phyloP scores from a whole-genome alignment of 208 protist species.

The Crithidia bombi region DNA sequence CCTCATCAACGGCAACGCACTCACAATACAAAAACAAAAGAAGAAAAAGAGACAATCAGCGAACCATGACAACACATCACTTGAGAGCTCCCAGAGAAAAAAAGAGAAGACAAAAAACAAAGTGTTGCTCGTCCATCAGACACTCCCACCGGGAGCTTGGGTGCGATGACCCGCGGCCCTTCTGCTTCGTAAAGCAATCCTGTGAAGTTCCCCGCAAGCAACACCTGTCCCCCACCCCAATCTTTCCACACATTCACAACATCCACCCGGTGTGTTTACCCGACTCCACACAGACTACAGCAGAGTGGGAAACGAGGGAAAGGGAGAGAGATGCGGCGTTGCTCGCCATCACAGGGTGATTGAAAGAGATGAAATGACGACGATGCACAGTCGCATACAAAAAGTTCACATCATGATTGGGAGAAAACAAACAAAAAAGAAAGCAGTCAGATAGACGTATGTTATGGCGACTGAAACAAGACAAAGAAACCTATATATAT shows the following conservation, averaged over 20 bases:
- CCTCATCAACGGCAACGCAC: too few species aligned
- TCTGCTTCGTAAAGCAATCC: too few species aligned
- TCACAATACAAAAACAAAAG: not conserved
- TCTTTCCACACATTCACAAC: not conserved
- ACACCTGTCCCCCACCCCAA: not conserved
- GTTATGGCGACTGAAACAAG: too few species aligned
- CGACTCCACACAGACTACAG: too few species aligned
- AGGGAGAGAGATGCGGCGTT: not conserved
- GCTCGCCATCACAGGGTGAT: not conserved
- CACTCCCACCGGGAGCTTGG: too few species aligned
- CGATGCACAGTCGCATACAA: not conserved
- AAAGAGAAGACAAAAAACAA: not conserved
- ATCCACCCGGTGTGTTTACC: too few species aligned
- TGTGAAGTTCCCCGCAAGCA: conserved; percentile 14
- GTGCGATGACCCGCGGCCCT: too few species aligned
- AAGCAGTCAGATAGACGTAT: too few species aligned
- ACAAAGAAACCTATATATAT: too few species aligned
- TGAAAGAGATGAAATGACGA: not conserved
- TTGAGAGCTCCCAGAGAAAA: not conserved
- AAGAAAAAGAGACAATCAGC: not conserved
- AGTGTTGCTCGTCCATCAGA: not conserved
- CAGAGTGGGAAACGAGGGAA: too few species aligned
- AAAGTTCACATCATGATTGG: not conserved
- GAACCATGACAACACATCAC: not conserved
- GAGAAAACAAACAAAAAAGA: not conserved